Evolutionary conservation across 2,329 filamentous ascomycete species (phyloP).

Genomic region (Zasmidium cellare): DNA sequence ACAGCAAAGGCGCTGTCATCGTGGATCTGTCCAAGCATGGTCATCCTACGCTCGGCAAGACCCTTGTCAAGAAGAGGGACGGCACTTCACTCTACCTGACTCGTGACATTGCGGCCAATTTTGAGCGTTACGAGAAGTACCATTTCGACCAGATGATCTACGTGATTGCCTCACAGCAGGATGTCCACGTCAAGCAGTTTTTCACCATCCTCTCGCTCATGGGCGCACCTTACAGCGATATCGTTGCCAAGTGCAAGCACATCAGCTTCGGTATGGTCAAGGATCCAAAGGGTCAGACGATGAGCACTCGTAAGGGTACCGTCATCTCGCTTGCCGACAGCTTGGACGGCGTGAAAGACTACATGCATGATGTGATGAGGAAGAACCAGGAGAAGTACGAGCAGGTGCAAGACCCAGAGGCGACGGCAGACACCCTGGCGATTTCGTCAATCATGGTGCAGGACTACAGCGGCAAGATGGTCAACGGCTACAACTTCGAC

Average conservation of each 20-base stretch:
- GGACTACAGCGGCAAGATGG: constrained; percentile 93
- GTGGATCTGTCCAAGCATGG: constrained; percentile 70
- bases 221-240: constrained; percentile 56
- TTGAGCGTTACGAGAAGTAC: constrained; percentile 63
- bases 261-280: constrained; percentile 67
- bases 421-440: constrained; percentile 82
- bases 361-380: constrained; percentile 97
- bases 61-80: constrained; percentile 65
- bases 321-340: constrained; percentile 51
- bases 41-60: constrained; percentile 66
- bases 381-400: constrained; percentile 87
- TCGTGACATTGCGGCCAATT: constrained; percentile 66
- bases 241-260: constrained; percentile 60
- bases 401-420: constrained; percentile 80
- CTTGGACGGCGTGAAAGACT: constrained; percentile 67
- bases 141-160: constrained; percentile 70
- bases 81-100: constrained; percentile 69
- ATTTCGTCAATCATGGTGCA: constrained; percentile 97
- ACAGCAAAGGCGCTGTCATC: constrained; percentile 65
- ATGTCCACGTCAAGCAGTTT: constrained; percentile 63
- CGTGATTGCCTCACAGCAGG: constrained; percentile 64
- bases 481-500: constrained; percentile 72
- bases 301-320: constrained; percentile 63
- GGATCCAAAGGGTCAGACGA: constrained; percentile 50
- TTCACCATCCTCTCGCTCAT: constrained; percentile 66